Conservation (phyloP, 495 filamentous ascomycete species). For the Xylaria flabelliformis region DNA sequence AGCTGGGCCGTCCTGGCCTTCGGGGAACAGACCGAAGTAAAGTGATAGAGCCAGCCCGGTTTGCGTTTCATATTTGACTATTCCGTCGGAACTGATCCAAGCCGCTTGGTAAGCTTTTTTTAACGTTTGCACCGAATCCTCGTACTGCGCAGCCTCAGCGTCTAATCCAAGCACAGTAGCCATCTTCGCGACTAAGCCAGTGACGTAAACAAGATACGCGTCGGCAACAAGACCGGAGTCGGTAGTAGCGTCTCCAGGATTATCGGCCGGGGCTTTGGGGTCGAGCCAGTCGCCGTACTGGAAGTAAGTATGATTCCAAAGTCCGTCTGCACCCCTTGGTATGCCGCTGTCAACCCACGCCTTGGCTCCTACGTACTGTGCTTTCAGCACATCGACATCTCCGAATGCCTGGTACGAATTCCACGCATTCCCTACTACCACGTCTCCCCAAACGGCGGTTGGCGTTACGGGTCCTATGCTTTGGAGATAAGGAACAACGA, state of each 20-base stretch:
- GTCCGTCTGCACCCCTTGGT: conserved; percentile 44
- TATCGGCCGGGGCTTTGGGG: conserved; percentile 52
- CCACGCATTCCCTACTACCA: conserved; percentile 52
- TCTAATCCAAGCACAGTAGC: conserved; percentile 40
- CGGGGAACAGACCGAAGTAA: conserved; percentile 50
- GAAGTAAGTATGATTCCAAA: conserved; percentile 48
- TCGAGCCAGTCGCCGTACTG: conserved; percentile 63
- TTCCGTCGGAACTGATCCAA: conserved; percentile 49
- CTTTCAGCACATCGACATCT: conserved; percentile 47
- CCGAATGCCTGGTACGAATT: conserved; percentile 51
- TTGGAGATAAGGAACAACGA: conserved; percentile 52
- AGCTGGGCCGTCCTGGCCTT: conserved; percentile 37
- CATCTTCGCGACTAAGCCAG: conserved; percentile 41
- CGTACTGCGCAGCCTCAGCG: conserved; percentile 40
- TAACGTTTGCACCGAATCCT: conserved; percentile 35
- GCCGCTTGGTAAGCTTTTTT: conserved; percentile 47
- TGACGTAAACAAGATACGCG: conserved; percentile 59
- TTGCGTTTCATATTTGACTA: conserved; percentile 54
- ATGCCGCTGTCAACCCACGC: conserved; percentile 58
- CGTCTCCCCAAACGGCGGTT: conserved; percentile 54
- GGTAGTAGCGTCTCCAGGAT: conserved; percentile 49
- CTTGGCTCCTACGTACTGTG: conserved; percentile 53
- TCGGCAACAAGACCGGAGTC: conserved; percentile 54
- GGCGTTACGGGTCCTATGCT: conserved; percentile 32
- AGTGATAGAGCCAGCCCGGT: conserved; percentile 54